Conservation (phyloP, 345 rosid genomes). For the Anacardium occidentale region DNA sequence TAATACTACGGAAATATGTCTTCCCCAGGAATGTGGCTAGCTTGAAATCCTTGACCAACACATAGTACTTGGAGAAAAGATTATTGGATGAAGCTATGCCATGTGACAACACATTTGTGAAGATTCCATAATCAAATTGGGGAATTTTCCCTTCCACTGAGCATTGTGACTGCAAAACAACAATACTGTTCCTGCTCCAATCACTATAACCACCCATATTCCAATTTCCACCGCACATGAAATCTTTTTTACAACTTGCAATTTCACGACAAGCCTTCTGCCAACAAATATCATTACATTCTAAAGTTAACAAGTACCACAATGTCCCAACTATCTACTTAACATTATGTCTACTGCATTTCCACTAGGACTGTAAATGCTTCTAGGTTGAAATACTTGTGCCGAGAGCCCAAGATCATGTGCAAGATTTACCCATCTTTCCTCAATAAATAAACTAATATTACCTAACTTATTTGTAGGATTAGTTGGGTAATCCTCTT, state of each 20-base stretch:
- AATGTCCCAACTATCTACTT: conserved; percentile 92
- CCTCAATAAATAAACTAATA: no score
- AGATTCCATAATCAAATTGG: conserved; percentile 81
- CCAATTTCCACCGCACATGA: conserved; percentile 75
- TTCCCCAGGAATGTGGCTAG: no score
- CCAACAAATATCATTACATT: conserved; percentile 86
- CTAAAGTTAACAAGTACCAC: conserved; percentile 87
- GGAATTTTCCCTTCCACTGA: conserved; percentile 33
- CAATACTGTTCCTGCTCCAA: conserved; percentile 41
- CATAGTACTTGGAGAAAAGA: conserved; percentile 70
- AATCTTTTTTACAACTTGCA: conserved; percentile 39
- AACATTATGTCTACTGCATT: no score
- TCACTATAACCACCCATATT: conserved; percentile 38
- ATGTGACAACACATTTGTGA: conserved; percentile 58
- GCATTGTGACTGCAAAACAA: conserved; percentile 39
- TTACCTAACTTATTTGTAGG: no score
- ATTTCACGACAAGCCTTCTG: conserved; percentile 36
- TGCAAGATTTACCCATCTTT: no score
- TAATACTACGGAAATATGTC: no score
- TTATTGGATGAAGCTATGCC: conserved; percentile 69
- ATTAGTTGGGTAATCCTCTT: no score
- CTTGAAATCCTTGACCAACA: no score
- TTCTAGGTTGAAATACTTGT: no score
- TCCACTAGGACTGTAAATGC: no score
- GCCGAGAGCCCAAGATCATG: no score